Percentiles rank a stretch among this genome's conserved stretches.
Conservation (phyloP, 2,329 filamentous ascomycete genomes). For the Xylaria sp. region DNA sequence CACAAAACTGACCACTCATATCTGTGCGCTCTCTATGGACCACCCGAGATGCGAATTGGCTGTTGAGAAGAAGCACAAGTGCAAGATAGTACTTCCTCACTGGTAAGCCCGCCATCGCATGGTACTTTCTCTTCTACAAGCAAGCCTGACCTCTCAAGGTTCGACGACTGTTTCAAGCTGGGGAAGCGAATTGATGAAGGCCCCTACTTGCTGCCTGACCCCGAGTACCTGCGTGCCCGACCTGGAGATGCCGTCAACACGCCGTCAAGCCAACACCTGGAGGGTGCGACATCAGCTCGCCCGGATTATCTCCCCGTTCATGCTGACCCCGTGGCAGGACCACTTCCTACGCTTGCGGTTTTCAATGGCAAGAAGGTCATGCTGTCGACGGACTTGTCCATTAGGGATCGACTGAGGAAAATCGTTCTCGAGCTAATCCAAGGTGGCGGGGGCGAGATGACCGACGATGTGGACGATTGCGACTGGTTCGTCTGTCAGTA, state of each 20-base stretch:
- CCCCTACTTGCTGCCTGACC: slow-evolving; percentile 84
- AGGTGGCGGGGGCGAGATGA: slow-evolving; percentile 71
- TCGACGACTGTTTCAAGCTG: slow-evolving; percentile 93
- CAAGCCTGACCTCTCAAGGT: slow-evolving; percentile 57
- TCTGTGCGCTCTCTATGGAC: slow-evolving; percentile 79
- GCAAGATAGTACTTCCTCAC: slow-evolving; percentile 88
- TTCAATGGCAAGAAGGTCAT: slow-evolving; percentile 79
- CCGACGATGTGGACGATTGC: slow-evolving; percentile 66
- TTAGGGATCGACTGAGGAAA: slow-evolving; percentile 66
- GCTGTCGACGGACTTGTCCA: slow-evolving; percentile 73
- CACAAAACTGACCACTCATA: slow-evolving; percentile 78
- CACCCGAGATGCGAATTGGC: slow-evolving; percentile 71
- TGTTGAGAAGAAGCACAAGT: slow-evolving; percentile 64
- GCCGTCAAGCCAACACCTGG: slow-evolving; percentile 61
- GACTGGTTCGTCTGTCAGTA: slow-evolving; percentile 88
- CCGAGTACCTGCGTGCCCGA: slow-evolving; percentile 72
- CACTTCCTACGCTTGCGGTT: slow-evolving; percentile 63
- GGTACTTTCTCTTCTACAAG: slow-evolving; percentile 17
- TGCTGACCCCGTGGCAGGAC: slow-evolving; percentile 39
- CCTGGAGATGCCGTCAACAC: slow-evolving; percentile 60
- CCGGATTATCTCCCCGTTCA: slow-evolving; percentile 50
- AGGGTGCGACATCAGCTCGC: slow-evolving; percentile 64
- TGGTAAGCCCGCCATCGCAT: slow-evolving; percentile 61
- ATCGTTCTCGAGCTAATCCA: slow-evolving; percentile 73
- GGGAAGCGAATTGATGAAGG: slow-evolving; percentile 87